Evolutionary conservation across 805 yeast species (phyloP).

Genomic region (Phaffomyces thermotolerans): DNA sequence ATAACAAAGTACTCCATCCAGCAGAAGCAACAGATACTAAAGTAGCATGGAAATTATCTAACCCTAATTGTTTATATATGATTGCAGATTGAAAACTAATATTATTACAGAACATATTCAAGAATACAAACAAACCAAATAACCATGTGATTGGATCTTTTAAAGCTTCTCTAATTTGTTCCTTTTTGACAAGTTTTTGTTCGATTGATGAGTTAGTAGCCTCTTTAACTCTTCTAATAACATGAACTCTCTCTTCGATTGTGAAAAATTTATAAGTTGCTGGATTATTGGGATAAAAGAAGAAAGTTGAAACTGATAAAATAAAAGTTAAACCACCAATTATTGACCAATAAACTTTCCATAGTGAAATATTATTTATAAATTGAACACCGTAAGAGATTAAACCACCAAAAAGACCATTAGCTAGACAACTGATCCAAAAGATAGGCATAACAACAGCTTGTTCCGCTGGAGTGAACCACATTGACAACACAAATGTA

Average conservation of each 20-base stretch:
- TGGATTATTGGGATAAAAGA: constrained; percentile 43
- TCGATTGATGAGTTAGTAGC: constrained; percentile 34
- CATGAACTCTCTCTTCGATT: constrained; percentile 40
- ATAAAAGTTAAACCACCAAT: constrained; percentile 40
- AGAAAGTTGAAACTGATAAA: constrained; percentile 24
- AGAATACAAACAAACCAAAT: constrained; percentile 23
- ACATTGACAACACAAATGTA: neutral
- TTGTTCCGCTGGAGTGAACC: neutral
- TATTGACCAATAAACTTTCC: constrained; percentile 43
- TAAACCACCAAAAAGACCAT: constrained; percentile 7
- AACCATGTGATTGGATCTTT: constrained; percentile 37
- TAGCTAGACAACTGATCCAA: constrained; percentile 24
- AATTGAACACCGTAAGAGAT: constrained; percentile 12
- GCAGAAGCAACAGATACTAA: constrained; percentile 39
- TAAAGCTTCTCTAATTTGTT: constrained; percentile 37
- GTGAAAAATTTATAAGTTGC: constrained; percentile 35
- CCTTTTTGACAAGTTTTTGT: constrained; percentile 35
- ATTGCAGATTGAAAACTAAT: constrained; percentile 27
- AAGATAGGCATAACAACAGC: constrained; percentile 32
- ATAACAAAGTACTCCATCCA: constrained; percentile 20
- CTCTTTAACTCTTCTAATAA: constrained; percentile 35
- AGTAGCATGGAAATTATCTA: constrained; percentile 34
- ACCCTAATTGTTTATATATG: constrained; percentile 24
- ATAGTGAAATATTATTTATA: constrained; percentile 19
- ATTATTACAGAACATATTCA: constrained; percentile 38